Conservation (phyloP, 331 rosid species). For the Phaseolus coccineus region DNA sequence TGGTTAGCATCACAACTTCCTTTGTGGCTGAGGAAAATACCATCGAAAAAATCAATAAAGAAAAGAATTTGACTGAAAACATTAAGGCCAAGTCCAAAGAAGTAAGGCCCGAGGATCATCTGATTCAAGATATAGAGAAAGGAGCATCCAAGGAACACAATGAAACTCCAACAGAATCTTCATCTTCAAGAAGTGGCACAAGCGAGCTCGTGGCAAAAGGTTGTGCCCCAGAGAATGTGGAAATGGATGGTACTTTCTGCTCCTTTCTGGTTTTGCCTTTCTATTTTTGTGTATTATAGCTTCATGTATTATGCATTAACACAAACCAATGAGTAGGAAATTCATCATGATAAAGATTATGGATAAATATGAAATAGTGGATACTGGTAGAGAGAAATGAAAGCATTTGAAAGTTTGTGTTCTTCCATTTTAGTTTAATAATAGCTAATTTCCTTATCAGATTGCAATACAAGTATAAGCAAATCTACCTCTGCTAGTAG, state of each 20-base stretch:
- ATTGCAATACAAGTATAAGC: slow-evolving; percentile 34
- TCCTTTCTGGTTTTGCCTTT: background rate
- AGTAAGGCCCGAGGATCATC: slow-evolving; percentile 38
- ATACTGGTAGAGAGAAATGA: background rate
- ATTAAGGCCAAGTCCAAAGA: slow-evolving; percentile 43
- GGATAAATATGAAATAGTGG: background rate
- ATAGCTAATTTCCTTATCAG: slow-evolving; percentile 46
- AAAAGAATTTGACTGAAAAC: slow-evolving; percentile 36
- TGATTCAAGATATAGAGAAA: slow-evolving; percentile 51
- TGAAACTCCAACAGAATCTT: slow-evolving; percentile 40
- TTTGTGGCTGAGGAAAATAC: slow-evolving; percentile 79
- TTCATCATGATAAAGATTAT: background rate
- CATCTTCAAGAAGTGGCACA: slow-evolving; percentile 37
- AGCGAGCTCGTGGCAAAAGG: background rate
- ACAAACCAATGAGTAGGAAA: background rate
- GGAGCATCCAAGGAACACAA: slow-evolving; percentile 45
- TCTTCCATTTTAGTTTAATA: slow-evolving; percentile 5
- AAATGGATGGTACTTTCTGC: slow-evolving; percentile 46
- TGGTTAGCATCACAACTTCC: slow-evolving; percentile 76
- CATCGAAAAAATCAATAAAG: slow-evolving; percentile 45
- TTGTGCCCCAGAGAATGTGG: slow-evolving; percentile 32
- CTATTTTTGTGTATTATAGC: background rate
- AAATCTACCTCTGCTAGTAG: slow-evolving; percentile 37
- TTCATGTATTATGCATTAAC: too few relatives aligned
- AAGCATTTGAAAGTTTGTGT: background rate